Evolutionary conservation across 1,284 basidiomycete species (phyloP).

Genomic region (Flammula alnicola): DNA sequence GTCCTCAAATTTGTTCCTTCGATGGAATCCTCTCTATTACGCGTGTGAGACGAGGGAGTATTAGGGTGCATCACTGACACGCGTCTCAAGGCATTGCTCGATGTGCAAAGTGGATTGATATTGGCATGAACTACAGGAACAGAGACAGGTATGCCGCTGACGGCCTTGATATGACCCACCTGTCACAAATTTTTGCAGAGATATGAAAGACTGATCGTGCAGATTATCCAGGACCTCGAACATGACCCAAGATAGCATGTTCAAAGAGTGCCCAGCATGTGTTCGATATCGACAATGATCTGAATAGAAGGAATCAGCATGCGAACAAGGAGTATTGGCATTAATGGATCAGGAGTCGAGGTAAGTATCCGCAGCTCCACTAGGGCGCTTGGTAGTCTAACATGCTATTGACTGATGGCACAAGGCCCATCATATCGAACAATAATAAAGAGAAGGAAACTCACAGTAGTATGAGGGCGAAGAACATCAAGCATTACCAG

Average conservation of each 20-base stretch:
- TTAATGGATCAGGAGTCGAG: constrained; percentile 41
- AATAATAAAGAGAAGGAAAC: constrained; percentile 18
- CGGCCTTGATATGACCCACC: not conserved
- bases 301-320: constrained; percentile 9
- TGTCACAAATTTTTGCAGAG: no score
- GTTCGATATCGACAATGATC: constrained; percentile 3
- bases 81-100: not conserved
- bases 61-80: not conserved
- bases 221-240: constrained; percentile 5
- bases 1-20: not conserved
- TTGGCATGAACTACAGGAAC: constrained; percentile 1
- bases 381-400: constrained; percentile 52
- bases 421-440: constrained; percentile 40
- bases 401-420: constrained; percentile 47
- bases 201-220: not conserved
- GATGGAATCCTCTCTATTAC: not conserved
- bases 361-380: constrained; percentile 44
- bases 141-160: not conserved
- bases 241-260: constrained; percentile 15
- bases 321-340: constrained; percentile 2
- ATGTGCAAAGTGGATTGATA: not conserved
- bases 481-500: no score
- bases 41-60: not conserved
- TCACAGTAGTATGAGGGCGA: constrained; percentile 15
- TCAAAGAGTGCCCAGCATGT: constrained; percentile 1